phyloP scores from a whole-genome alignment of 1,139 yeast genomes.

The Hanseniaspora uvarum region DNA sequence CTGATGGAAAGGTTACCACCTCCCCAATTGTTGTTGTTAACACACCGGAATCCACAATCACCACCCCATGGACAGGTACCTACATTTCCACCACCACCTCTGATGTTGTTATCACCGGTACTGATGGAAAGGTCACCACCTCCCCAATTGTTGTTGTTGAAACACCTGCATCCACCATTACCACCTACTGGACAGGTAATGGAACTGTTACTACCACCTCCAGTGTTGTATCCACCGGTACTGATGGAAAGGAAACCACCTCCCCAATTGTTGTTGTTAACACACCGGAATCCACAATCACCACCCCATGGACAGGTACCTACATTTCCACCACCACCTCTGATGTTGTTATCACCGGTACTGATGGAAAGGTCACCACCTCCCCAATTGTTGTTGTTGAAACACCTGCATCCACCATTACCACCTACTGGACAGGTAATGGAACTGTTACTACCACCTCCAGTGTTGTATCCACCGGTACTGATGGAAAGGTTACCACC shows the following conservation, averaged over 20 bases:
- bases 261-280: neutral
- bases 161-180: too few relatives aligned
- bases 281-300: neutral
- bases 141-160: too few relatives aligned
- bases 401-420: neutral
- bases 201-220: conserved; percentile 9
- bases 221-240: neutral
- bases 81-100: conserved; percentile 18
- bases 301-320: neutral
- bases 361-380: neutral
- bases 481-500: too few relatives aligned
- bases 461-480: neutral
- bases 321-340: neutral
- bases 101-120: neutral
- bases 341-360: neutral
- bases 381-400: neutral
- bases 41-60: conserved; percentile 17
- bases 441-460: neutral
- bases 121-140: too few relatives aligned
- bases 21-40: conserved; percentile 15
- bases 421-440: neutral
- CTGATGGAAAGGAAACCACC: neutral
- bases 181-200: conserved; percentile 13
- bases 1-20: neutral
- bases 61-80: conserved; percentile 14